phyloP scores from a whole-genome alignment of 257 asterid genomes.

The Solanum habrochaites region DNA sequence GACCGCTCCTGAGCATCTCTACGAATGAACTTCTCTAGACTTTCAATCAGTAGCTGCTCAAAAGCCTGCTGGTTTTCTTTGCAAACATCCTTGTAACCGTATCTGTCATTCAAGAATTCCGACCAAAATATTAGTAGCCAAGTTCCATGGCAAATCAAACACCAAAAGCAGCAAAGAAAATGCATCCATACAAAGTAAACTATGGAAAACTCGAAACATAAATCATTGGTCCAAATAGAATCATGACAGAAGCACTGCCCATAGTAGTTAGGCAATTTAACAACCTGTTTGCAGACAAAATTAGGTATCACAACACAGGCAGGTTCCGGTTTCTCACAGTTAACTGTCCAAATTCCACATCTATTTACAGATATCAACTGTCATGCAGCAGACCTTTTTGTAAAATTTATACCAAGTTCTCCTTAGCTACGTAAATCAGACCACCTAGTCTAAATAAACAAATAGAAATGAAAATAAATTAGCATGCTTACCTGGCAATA shows the following conservation, averaged over 20 bases:
- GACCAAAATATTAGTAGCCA: not conserved
- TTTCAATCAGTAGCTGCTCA: constrained; percentile 89
- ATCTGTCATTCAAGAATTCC: constrained; percentile 29
- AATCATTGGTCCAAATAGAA: not conserved
- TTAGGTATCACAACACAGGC: not conserved
- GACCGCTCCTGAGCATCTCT: constrained; percentile 93
- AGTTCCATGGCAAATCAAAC: not conserved
- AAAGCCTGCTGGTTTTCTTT: constrained; percentile 85
- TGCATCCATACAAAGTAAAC: not conserved
- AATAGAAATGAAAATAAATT: not conserved
- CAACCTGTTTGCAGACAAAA: not conserved
- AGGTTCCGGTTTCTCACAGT: not conserved
- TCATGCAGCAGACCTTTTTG: not conserved
- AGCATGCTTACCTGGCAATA: constrained; percentile 67
- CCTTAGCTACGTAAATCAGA: not conserved
- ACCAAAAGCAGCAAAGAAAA: not conserved
- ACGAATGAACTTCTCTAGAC: constrained; percentile 83
- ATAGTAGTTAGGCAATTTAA: not conserved
- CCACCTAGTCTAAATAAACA: not conserved
- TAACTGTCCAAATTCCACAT: not conserved
- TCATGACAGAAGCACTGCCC: not conserved
- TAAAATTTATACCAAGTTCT: not conserved
- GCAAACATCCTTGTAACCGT: constrained; percentile 93
- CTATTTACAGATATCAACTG: not conserved
- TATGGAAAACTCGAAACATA: not conserved